Evolutionary conservation across 1,139 yeast species (phyloP), one percentile per base, ranked within the genome.

Genomic region (Taphrina confusa): DNA sequence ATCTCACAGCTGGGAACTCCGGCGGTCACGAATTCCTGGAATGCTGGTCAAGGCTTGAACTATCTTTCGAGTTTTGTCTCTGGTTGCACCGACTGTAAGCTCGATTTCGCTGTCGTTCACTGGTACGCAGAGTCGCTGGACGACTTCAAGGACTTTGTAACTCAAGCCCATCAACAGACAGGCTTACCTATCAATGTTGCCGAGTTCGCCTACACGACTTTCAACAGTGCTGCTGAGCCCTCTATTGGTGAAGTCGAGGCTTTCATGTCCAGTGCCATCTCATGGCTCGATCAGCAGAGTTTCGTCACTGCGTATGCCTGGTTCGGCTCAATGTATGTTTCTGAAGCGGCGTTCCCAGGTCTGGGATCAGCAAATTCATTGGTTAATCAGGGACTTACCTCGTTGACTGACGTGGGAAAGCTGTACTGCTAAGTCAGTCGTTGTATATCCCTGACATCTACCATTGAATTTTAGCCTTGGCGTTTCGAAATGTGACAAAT

Each of bases 171-270:
- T 37, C 31, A 42, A n/a, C 22, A 44, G 23, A 54, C 58, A 5
- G 58, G 58, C 2, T 36, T 54, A n/a, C 58, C 58, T 4, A 51
- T 54, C 51, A 54, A 54, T 34, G 58, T 54, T 11, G 58, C 58
- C 16, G 58, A 54, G 20, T 54, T 54, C 25, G 58, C 58, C 16
- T 54, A 54, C 36, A 54, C 58, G 51, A 31, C 58, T 11, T 57
- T 56, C 57, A 40, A 49, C 28, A 22, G 50, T 11, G 37, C 46
- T 22, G 49, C 49, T 23, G 54, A 47, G 11, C 56, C 56, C 5
- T 22, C 16, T 12, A 44, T 28, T 4, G 56, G 25, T 4, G 61
- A 25, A 36, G 61, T 57, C 45, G 30, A 20, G 28, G 28, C 30
- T 18, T 57, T 57, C 30, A 49, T 57, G 57, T 40, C 46, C 23